A percentile compares a stretch with the other conserved stretches of the same genome.
Evolutionary conservation across 352 stramenopile genomes (phyloP).

Genomic region (Discostella stelligera): DNA sequence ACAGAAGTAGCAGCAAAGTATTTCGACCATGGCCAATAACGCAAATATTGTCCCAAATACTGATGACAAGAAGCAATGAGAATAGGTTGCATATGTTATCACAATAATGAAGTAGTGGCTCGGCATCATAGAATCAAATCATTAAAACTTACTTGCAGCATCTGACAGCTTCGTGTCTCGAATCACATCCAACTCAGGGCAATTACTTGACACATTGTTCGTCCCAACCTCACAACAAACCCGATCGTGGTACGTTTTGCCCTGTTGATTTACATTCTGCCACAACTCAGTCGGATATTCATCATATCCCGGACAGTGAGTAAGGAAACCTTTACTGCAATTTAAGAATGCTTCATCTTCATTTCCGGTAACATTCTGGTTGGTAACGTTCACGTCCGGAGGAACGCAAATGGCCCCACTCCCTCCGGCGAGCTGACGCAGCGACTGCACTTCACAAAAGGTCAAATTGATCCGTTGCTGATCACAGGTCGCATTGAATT

Average conservation of each 20-base stretch:
- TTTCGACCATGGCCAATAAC: conserved; percentile 26
- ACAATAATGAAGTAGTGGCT: background rate
- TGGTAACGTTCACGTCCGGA: conserved; percentile 4
- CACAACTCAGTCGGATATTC: conserved; percentile 46
- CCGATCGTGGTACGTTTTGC: conserved; percentile 28
- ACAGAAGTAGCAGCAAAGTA: conserved; percentile 44
- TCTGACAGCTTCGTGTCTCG: conserved; percentile 13
- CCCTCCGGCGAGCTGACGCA: conserved; percentile 32
- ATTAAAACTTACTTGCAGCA: conserved; percentile 21
- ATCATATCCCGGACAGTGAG: conserved; percentile 32
- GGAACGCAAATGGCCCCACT: conserved; percentile 23
- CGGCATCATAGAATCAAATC: background rate
- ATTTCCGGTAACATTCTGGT: conserved; percentile 15
- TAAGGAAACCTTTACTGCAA: conserved; percentile 39
- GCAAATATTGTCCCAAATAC: conserved; percentile 44
- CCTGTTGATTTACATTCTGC: conserved; percentile 33
- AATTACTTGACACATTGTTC: conserved; percentile 34
- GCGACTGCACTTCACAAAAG: conserved; percentile 39
- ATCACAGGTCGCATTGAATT: conserved; percentile 29
- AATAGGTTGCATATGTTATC: background rate
- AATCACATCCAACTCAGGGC: conserved; percentile 37
- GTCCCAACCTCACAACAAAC: conserved; percentile 51
- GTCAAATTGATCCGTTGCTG: conserved; percentile 41
- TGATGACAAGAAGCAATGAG: background rate
- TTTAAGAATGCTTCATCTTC: conserved; percentile 11